Evolutionary conservation across 176 grass and related monocot species (phyloP).

Genomic region (Triticum dicoccoides): DNA sequence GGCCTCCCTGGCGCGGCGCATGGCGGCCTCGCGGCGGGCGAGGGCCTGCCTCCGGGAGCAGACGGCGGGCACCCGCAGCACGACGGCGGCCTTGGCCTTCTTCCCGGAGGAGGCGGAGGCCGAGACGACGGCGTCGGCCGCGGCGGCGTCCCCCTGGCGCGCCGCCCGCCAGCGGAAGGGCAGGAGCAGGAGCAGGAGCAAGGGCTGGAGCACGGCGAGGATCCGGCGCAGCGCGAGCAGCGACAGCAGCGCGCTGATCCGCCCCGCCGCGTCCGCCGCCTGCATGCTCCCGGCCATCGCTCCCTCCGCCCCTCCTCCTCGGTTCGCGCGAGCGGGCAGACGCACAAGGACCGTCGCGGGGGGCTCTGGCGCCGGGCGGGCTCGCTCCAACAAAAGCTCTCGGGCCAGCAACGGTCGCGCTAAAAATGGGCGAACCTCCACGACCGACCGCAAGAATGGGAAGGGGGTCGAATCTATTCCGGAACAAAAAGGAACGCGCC

Average conservation of each 20-base stretch:
- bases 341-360: too few relatives aligned
- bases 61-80: slow-evolving; percentile 51
- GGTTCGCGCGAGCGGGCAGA: background rate
- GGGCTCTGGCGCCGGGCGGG: background rate
- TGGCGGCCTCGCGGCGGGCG: slow-evolving; percentile 41
- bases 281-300: slow-evolving; percentile 69
- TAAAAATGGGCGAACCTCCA: slow-evolving; percentile 26
- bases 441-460: background rate
- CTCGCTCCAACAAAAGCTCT: background rate
- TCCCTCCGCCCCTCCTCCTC: background rate
- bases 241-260: slow-evolving; percentile 63
- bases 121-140: background rate
- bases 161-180: slow-evolving; percentile 43
- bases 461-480: background rate
- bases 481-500: background rate
- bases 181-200: slow-evolving; percentile 51
- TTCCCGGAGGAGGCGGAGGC: slow-evolving; percentile 12
- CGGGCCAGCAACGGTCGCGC: background rate
- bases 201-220: slow-evolving; percentile 49
- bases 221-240: slow-evolving; percentile 54
- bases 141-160: background rate
- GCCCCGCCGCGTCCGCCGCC: slow-evolving; percentile 64
- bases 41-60: slow-evolving; percentile 44
- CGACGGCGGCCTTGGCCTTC: slow-evolving; percentile 50
- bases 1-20: slow-evolving; percentile 33